A percentile compares a stretch with the other conserved stretches of the same genome.
phyloP scores from a whole-genome alignment of 169 alveolate species.

The Cryptosporidium felis region DNA sequence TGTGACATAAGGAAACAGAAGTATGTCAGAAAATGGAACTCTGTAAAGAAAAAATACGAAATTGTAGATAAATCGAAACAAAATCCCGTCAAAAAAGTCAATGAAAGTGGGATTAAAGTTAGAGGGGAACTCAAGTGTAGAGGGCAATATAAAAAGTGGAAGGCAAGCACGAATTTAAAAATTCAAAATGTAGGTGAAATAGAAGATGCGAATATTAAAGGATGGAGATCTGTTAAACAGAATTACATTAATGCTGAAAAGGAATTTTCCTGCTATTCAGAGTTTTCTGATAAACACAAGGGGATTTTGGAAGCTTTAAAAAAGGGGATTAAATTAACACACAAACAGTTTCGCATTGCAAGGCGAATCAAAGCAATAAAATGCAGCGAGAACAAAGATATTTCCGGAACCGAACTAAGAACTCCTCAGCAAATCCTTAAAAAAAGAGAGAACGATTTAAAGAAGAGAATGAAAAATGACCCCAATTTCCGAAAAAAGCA shows the following conservation, averaged over 20 bases:
- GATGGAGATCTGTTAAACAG: neutral
- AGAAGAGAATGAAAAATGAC: conserved; percentile 45
- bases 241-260: neutral
- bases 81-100: conserved; percentile 27
- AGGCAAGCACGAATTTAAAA: conserved; percentile 73
- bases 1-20: conserved; percentile 73
- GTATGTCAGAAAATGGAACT: conserved; percentile 76
- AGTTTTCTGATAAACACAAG: conserved; percentile 62
- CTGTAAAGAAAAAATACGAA: conserved; percentile 72
- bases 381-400: neutral
- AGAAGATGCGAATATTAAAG: conserved; percentile 64
- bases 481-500: conserved; percentile 29
- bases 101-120: conserved; percentile 55
- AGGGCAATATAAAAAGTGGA: conserved; percentile 77
- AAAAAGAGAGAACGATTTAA: neutral
- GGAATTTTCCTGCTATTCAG: neutral
- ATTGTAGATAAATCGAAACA: conserved; percentile 61
- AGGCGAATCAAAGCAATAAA: neutral
- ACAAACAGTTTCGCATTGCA: conserved; percentile 71
- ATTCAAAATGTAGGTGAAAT: conserved; percentile 77
- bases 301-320: conserved; percentile 74
- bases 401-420: neutral
- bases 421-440: conserved; percentile 57
- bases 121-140: conserved; percentile 34
- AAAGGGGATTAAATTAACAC: conserved; percentile 72